phyloP scores from a whole-genome alignment of 352 stramenopile species.

The Phytophthora idaei region DNA sequence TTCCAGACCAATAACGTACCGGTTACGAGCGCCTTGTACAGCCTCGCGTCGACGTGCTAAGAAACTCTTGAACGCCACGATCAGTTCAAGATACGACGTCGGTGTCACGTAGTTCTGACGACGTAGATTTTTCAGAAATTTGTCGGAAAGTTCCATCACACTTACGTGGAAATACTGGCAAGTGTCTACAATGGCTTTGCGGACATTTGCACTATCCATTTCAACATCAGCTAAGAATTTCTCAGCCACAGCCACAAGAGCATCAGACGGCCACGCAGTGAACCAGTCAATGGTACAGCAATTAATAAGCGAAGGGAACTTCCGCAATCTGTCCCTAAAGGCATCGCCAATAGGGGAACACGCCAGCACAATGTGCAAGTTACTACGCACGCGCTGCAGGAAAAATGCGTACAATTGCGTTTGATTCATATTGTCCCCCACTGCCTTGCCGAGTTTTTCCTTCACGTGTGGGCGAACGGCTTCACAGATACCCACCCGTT shows the following conservation, averaged over 20 bases:
- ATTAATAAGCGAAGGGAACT: constrained; percentile 97
- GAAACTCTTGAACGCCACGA: constrained; percentile 93
- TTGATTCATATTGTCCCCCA: constrained; percentile 91
- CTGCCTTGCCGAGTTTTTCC: constrained; percentile 89
- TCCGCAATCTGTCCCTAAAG: constrained; percentile 93
- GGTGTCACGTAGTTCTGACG: constrained; percentile 96
- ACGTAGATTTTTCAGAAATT: constrained; percentile 84
- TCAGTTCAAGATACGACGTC: constrained; percentile 95
- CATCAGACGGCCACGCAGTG: constrained; percentile 93
- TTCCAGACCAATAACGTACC: constrained; percentile 93
- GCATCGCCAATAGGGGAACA: constrained; percentile 95
- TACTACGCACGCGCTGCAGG: constrained; percentile 88
- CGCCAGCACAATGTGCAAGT: constrained; percentile 95
- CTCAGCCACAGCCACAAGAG: constrained; percentile 92
- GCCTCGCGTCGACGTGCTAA: constrained; percentile 83
- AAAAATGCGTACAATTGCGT: constrained; percentile 94
- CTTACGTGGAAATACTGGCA: constrained; percentile 95
- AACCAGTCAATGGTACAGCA: constrained; percentile 99
- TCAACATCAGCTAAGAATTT: constrained; percentile 92
- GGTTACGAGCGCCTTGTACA: constrained; percentile 79
- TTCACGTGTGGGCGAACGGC: constrained; percentile 91
- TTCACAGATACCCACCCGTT: constrained; percentile 91
- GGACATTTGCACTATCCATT: constrained; percentile 81
- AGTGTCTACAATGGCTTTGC: constrained; percentile 86
- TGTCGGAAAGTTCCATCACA: constrained; percentile 83